Evolutionary conservation across 164 flowering plant genomes (phyloP).

Genomic region (Berberis vulgaris): DNA sequence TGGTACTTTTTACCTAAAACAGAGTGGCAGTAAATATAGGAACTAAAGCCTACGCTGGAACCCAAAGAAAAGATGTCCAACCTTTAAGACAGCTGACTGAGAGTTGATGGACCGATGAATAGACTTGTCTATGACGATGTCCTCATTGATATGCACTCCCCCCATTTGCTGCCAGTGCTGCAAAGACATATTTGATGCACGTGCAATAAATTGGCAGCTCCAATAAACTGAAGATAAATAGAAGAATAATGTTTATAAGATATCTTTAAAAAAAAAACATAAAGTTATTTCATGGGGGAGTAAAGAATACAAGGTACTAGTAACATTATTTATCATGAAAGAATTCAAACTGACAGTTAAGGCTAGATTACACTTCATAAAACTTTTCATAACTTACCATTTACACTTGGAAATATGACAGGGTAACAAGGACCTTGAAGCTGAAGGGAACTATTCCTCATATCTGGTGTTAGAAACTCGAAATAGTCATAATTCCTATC

Average conservation of each 20-base stretch:
- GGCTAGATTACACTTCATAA: background rate
- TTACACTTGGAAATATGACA: constrained; percentile 88
- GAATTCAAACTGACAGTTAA: background rate
- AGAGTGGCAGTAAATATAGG: background rate
- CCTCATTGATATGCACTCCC: constrained; percentile 73
- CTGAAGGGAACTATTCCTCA: constrained; percentile 86
- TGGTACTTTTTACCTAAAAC: background rate
- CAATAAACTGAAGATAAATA: constrained; percentile 51
- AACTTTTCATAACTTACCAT: constrained; percentile 46
- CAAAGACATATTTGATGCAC: constrained; percentile 72
- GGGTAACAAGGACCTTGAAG: constrained; percentile 99
- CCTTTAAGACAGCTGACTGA: constrained; percentile 82
- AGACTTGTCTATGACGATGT: constrained; percentile 66
- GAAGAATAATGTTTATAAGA: background rate
- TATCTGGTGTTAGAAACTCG: constrained; percentile 74
- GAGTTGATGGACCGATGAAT: constrained; percentile 75
- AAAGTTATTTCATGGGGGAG: too few relatives aligned
- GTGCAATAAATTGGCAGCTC: constrained; percentile 91
- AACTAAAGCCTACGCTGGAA: background rate
- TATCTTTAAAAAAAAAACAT: too few relatives aligned
- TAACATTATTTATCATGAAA: background rate
- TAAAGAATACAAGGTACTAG: too few relatives aligned
- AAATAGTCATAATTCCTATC: constrained; percentile 86
- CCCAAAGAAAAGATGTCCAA: constrained; percentile 10
- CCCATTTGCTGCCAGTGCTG: constrained; percentile 89